These are phyloP conservation scores for Fusarium mexicanum DNA, from an alignment of 2,329 filamentous ascomycete species.

Conservation along the genomic window DNA sequence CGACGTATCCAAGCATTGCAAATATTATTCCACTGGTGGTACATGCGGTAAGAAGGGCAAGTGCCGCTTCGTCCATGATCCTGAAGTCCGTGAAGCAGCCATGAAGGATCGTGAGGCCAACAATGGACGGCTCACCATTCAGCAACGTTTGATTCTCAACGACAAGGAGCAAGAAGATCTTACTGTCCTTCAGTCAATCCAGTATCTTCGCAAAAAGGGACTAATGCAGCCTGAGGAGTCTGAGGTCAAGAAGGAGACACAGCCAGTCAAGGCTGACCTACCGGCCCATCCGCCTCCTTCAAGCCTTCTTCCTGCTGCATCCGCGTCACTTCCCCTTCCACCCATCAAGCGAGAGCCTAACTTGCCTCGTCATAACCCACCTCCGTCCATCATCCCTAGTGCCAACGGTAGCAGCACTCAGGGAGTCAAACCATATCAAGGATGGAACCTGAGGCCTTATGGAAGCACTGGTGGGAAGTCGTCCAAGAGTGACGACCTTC, in stretches of 20 bases:
- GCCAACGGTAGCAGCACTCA: constrained; percentile 47
- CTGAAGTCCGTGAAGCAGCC: constrained; percentile 69
- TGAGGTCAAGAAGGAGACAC: constrained; percentile 28
- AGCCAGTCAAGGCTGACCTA: constrained; percentile 24
- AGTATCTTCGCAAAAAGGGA: constrained; percentile 71
- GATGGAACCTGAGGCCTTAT: constrained; percentile 52
- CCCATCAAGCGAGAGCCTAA: constrained; percentile 48
- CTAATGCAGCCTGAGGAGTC: constrained; percentile 51
- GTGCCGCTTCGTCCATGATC: constrained; percentile 77
- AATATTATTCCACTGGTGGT: constrained; percentile 75
- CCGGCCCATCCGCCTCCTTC: constrained; percentile 31
- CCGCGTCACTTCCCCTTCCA: constrained; percentile 50
- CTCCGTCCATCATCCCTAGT: constrained; percentile 43
- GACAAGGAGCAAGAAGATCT: constrained; percentile 75
- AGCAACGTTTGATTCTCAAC: constrained; percentile 72
- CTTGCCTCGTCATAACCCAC: constrained; percentile 47
- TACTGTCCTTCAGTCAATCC: constrained; percentile 71
- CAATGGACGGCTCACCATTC: constrained; percentile 71
- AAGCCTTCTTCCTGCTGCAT: constrained; percentile 52
- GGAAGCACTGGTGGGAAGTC: constrained; percentile 47
- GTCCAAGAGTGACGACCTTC: constrained; percentile 48
- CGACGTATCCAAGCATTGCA: constrained; percentile 73
- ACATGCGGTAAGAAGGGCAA: constrained; percentile 78
- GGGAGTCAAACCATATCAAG: constrained; percentile 49
- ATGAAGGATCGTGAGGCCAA: constrained; percentile 72